A percentile compares a stretch with the other conserved stretches of the same genome.
Evolutionary conservation across 1,284 basidiomycete species (phyloP).

Genomic region (Fistulina hepatica): DNA sequence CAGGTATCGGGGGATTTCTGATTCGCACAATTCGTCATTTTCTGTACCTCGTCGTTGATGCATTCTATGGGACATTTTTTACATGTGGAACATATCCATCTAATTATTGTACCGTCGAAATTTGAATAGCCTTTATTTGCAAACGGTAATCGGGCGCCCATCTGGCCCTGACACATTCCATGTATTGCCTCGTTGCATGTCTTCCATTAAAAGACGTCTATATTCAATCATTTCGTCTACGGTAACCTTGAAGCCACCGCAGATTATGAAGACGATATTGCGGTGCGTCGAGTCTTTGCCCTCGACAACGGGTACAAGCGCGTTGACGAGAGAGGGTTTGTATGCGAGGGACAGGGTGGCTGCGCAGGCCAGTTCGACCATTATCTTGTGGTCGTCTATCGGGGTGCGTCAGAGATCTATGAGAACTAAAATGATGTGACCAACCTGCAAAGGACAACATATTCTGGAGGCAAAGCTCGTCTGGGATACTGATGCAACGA

Average conservation of each 20-base stretch:
- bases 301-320: constrained; percentile 30
- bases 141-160: no score
- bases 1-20: no score
- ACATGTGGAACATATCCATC: no score
- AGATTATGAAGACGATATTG: constrained; percentile 54
- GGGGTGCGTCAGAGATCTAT: constrained; percentile 7
- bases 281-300: constrained; percentile 17
- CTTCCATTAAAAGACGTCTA: no score
- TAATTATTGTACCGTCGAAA: no score
- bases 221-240: constrained; percentile 41
- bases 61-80: no score
- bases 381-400: constrained; percentile 61
- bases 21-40: no score
- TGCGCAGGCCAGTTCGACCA: constrained; percentile 63
- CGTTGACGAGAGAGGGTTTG: constrained; percentile 40
- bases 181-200: no score
- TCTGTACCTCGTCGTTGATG: no score
- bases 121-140: constrained; percentile 11
- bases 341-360: constrained; percentile 58
- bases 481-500: constrained; percentile 47
- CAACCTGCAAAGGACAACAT: constrained; percentile 45
- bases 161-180: no score
- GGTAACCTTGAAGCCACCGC: constrained; percentile 63
- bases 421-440: background rate
- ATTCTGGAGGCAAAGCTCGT: constrained; percentile 56